These are phyloP conservation scores for Elsinoe batatas DNA, from an alignment of 2,329 filamentous ascomycete species.

Conservation along the genomic window DNA sequence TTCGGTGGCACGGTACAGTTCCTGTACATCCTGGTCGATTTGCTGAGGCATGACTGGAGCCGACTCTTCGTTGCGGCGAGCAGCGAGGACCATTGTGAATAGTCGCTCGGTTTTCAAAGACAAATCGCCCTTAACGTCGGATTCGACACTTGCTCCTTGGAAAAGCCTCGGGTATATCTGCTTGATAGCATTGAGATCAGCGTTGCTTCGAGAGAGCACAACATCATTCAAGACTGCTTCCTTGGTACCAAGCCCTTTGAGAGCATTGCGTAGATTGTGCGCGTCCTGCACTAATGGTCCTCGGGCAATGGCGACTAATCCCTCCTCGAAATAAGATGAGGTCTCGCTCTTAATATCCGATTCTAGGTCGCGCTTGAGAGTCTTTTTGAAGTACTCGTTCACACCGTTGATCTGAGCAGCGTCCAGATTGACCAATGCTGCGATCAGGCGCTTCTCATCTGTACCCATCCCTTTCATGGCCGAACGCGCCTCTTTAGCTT, in stretches of 20 bases:
- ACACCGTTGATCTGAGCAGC: conserved; percentile 58
- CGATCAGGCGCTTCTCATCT: conserved; percentile 68
- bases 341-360: conserved; percentile 49
- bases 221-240: conserved; percentile 79
- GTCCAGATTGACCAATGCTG: conserved; percentile 60
- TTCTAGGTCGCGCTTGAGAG: conserved; percentile 56
- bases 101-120: conserved; percentile 78
- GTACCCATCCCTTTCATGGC: conserved; percentile 95
- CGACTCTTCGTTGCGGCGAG: conserved; percentile 66
- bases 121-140: conserved; percentile 66
- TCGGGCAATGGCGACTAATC: conserved; percentile 61
- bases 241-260: conserved; percentile 76
- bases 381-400: no score
- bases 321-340: conserved; percentile 60
- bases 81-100: conserved; percentile 72
- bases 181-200: conserved; percentile 82
- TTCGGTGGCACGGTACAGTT: conserved; percentile 68
- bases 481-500: conserved; percentile 61
- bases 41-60: conserved; percentile 62
- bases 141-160: conserved; percentile 51
- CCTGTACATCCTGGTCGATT: conserved; percentile 64
- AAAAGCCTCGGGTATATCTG: conserved; percentile 60
- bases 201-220: conserved; percentile 71
- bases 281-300: conserved; percentile 75
- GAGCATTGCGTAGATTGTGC: conserved; percentile 57